phyloP scores from a whole-genome alignment of 176 grass and related monocot species.

The Dendrocalamus sinicus region DNA sequence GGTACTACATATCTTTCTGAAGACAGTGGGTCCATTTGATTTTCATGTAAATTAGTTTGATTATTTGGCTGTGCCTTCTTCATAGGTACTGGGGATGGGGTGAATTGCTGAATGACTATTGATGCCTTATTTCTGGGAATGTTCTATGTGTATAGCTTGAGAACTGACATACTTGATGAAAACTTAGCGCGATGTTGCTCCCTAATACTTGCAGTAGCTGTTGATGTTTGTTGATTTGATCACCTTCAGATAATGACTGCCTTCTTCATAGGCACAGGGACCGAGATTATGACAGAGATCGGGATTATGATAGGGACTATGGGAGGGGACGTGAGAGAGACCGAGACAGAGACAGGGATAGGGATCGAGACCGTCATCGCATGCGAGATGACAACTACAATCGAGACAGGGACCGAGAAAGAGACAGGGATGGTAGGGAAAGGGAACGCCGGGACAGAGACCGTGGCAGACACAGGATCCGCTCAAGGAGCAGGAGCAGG shows the following conservation, averaged over 20 bases:
- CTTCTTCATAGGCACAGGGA: slow-evolving; percentile 26
- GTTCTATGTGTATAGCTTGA: neutral
- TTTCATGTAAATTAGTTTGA: neutral
- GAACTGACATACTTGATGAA: neutral
- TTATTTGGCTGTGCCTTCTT: neutral
- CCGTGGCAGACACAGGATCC: slow-evolving; percentile 58
- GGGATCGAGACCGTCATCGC: slow-evolving; percentile 62
- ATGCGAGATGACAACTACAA: slow-evolving; percentile 60
- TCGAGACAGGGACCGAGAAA: slow-evolving; percentile 63
- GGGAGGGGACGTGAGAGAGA: slow-evolving; percentile 59
- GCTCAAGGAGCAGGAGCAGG: slow-evolving; percentile 70
- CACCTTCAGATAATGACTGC: neutral
- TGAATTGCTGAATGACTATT: neutral
- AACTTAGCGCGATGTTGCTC: neutral
- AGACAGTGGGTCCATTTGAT: neutral
- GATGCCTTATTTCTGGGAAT: neutral
- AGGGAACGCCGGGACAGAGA: slow-evolving; percentile 67
- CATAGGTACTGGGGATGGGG: neutral
- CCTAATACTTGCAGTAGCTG: slow-evolving; percentile 1
- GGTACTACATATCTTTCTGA: neutral
- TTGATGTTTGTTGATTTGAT: slow-evolving; percentile 28
- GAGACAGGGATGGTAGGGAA: slow-evolving; percentile 63
- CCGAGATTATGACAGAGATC: slow-evolving; percentile 67
- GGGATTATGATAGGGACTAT: slow-evolving; percentile 63
- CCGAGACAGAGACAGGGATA: slow-evolving; percentile 50